These are phyloP conservation scores for Saussurea involucrata DNA, from an alignment of 129 eudicot genomes.

Conservation along the genomic window DNA sequence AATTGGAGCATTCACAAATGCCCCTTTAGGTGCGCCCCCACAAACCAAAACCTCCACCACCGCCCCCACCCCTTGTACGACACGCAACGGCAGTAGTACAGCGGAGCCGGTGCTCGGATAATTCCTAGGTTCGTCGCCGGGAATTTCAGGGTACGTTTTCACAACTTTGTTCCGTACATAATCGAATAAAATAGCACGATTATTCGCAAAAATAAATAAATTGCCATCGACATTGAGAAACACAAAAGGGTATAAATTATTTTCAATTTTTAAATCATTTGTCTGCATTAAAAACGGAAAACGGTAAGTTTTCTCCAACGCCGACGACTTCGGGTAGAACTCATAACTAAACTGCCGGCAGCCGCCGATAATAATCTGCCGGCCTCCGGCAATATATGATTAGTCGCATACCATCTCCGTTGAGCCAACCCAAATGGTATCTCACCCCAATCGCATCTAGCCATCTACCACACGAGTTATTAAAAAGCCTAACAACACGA, in stretches of 20 bases:
- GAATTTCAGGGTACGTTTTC: constrained; percentile 20
- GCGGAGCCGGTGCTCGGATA: constrained; percentile 36
- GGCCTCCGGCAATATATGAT: constrained; percentile 70
- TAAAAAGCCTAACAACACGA: constrained; percentile 36
- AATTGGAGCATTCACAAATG: constrained; percentile 33
- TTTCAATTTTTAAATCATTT: constrained; percentile 41
- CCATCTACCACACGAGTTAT: constrained; percentile 35
- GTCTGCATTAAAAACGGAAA: constrained; percentile 54
- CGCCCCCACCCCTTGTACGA: not conserved
- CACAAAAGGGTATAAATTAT: constrained; percentile 80
- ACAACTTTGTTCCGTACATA: constrained; percentile 35
- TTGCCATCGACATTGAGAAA: constrained; percentile 59
- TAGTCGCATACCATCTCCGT: constrained; percentile 76
- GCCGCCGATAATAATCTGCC: constrained; percentile 71
- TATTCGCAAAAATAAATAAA: constrained; percentile 72
- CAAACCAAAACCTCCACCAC: constrained; percentile 27
- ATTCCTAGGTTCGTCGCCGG: constrained; percentile 27
- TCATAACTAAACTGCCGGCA: constrained; percentile 60
- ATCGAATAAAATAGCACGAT: constrained; percentile 57
- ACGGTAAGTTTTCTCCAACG: constrained; percentile 11
- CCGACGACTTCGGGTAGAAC: constrained; percentile 50
- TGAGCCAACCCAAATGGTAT: constrained; percentile 14
- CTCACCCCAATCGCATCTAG: constrained; percentile 94
- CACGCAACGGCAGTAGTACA: constrained; percentile 28
- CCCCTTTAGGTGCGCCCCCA: constrained; percentile 41